Base-by-base conservation (phyloP, 495 filamentous ascomycete genomes). In the Podospora bellae-mahoneyi region DNA sequence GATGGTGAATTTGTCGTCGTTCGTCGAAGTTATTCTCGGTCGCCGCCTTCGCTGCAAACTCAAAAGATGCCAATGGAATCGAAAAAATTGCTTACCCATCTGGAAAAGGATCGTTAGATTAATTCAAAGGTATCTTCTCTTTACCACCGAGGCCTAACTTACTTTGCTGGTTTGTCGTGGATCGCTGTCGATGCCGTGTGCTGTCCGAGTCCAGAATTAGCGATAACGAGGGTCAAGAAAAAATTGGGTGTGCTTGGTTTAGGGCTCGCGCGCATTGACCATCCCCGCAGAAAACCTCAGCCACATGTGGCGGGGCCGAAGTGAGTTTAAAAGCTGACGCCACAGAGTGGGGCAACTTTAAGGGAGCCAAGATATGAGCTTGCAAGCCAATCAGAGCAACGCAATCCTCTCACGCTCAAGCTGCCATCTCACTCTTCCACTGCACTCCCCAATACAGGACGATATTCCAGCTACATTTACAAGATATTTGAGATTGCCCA, bases 51-150 rank as follows among this genome's bases (percentile, higher is more conserved):
- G 55, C 39, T 64, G 66, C 64, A 66, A 62, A 7, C 6, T 20
- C 1, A 23, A 30, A 57, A 54, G 15, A 66, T 56, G 48, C 72
- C 76, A 70, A 68, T 60, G 27, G 69, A 69, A 62, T 58, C 55
- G 55, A 63, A 74, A 74, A 66, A 60, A 66, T 68, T 67, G 79
- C 82, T 84, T 84, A 84, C 82, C 82, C 82, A 84, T 84, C 82
- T 84, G 64, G n/a, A 65, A 69, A 4, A 39, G 64, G 68, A 68
- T 13, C 13, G 70, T 81, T 68, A 78, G 76, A 68, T 19, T 54
- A 56, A 18, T 59, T 32, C 32, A 26, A 44, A 4, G 39, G 19
- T 26, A 32, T n/a, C 18, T 59, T 26, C 26, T 18, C 16, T 53
- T 48, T 48, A 48, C 13, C 39, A 48, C 39, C 39, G 39, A 48